These are phyloP conservation scores for Phytopythium helicoides DNA, from an alignment of 352 stramenopile genomes.

Conservation along the genomic window DNA sequence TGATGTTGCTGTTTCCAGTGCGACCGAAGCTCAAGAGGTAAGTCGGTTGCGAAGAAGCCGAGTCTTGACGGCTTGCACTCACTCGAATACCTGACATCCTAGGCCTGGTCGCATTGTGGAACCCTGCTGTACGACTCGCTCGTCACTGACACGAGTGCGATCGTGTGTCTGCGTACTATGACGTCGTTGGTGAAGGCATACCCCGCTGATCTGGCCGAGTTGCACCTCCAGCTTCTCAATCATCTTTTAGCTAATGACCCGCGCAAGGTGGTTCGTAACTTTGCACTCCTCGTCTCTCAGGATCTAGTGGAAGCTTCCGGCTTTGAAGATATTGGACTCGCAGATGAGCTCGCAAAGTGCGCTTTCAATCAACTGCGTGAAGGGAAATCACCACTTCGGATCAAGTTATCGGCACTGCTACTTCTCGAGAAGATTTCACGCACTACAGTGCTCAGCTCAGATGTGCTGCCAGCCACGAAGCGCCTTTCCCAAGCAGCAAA, in stretches of 20 bases:
- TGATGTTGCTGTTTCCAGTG: conserved; percentile 14
- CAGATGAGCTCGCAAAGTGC: conserved; percentile 4
- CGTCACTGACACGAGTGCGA: conserved; percentile 28
- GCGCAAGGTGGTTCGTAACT: conserved; percentile 27
- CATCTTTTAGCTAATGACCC: conserved; percentile 30
- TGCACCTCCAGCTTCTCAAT: conserved; percentile 30
- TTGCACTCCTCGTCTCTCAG: conserved; percentile 25
- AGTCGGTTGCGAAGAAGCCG: neutral
- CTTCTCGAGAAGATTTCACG: conserved; percentile 26
- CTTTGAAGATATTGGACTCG: conserved; percentile 12
- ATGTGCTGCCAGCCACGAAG: conserved; percentile 14
- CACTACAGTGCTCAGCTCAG: neutral
- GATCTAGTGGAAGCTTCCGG: conserved; percentile 12
- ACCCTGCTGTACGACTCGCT: conserved; percentile 32
- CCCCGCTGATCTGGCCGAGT: conserved; percentile 11
- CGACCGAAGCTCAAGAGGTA: conserved; percentile 19
- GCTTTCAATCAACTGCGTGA: neutral
- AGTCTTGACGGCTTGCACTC: neutral
- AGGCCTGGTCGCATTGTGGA: conserved; percentile 43
- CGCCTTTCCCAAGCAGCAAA: conserved; percentile 10
- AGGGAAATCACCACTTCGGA: conserved; percentile 2
- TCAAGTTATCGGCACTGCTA: conserved; percentile 31
- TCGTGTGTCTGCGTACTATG: conserved; percentile 27
- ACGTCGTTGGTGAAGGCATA: conserved; percentile 24
- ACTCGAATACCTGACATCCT: neutral